Evolutionary conservation across 2,329 filamentous ascomycete genomes (phyloP), one percentile per base, ranked within the genome.

Genomic region (Botrytis sinoallii): DNA sequence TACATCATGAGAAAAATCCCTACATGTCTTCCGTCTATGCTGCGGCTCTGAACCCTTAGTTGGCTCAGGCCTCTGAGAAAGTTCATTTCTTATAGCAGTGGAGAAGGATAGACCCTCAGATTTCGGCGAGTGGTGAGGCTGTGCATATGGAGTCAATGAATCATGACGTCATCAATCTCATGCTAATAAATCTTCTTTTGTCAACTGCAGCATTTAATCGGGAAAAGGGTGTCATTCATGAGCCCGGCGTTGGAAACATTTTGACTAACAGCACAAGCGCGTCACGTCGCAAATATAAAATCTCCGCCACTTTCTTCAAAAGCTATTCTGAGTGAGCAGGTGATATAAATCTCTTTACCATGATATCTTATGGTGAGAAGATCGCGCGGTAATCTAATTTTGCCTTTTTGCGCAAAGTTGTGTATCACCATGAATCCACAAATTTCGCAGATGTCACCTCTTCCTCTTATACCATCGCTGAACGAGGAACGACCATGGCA

Each of bases 1-100:
- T 1, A 2, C 5, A 40, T 12, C 7, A 1, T 40, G 22, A 9
- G 16, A 40, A 0, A 8, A 38, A n/a, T 16, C n/a, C 4, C 25
- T 12, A 4, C 25, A n/a, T 52, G 0, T 5, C 4, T n/a, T 52
- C 5, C 12, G 48, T 52, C 12, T 52, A n/a, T 12, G 5, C 25
- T 0, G 25, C 5, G 25, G 25, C 2, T 52, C 4, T n/a, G 5
- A n/a, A 52, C 10, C 25, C 2, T n/a, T 2, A 0, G 5, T n/a
- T 52, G 4, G 25, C n/a, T 16, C 10, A n/a, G 5, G 4, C 48
- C 5, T 16, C 25, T 0, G 0, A n/a, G 12, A 7, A 2, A n/a
- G 7, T n/a, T 52, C 25, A 55, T 55, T 14, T 52, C 25, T 14
- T 52, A 3, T 52, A 3, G 25, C 25, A n/a, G 12, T 7, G 12